Conservation (phyloP, 306 rosid genomes). For the Ammopiptanthus mongolicus region DNA sequence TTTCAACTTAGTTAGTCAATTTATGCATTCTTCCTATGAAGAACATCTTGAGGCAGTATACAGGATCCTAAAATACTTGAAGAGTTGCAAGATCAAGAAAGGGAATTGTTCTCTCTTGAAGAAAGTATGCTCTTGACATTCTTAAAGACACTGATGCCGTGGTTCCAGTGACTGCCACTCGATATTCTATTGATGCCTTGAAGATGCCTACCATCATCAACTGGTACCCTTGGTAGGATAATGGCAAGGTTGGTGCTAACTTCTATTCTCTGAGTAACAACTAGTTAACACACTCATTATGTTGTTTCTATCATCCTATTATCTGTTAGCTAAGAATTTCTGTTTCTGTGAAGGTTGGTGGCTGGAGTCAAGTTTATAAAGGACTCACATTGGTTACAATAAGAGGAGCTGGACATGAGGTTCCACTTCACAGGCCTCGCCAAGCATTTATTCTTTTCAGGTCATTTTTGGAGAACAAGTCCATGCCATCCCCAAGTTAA, state of each 20-base stretch:
- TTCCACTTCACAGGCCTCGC: conserved; percentile 87
- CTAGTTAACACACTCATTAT: not conserved
- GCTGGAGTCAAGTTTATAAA: conserved; percentile 86
- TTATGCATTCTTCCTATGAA: no score
- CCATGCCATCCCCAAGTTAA: conserved; percentile 62
- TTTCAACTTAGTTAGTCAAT: no score
- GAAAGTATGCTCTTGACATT: no score
- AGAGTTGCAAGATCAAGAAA: no score
- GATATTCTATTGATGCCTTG: conserved; percentile 82
- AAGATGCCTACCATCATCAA: conserved; percentile 75
- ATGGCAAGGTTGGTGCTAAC: conserved; percentile 66
- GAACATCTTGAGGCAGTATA: no score
- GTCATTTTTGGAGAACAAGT: conserved; percentile 82
- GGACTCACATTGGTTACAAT: conserved; percentile 82
- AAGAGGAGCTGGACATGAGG: conserved; percentile 95
- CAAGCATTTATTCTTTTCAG: conserved; percentile 80
- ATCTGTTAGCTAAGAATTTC: conserved; percentile 16
- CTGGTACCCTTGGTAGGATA: conserved; percentile 87
- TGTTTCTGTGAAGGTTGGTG: conserved; percentile 65
- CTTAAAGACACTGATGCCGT: conserved; percentile 88
- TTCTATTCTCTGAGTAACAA: conserved; percentile 3
- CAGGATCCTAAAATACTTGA: no score
- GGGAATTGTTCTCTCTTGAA: no score
- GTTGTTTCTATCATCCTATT: not conserved
- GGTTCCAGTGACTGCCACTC: conserved; percentile 83